Evolutionary conservation across 176 grass and related monocot genomes (phyloP).

Genomic region (Oryza longistaminata): DNA sequence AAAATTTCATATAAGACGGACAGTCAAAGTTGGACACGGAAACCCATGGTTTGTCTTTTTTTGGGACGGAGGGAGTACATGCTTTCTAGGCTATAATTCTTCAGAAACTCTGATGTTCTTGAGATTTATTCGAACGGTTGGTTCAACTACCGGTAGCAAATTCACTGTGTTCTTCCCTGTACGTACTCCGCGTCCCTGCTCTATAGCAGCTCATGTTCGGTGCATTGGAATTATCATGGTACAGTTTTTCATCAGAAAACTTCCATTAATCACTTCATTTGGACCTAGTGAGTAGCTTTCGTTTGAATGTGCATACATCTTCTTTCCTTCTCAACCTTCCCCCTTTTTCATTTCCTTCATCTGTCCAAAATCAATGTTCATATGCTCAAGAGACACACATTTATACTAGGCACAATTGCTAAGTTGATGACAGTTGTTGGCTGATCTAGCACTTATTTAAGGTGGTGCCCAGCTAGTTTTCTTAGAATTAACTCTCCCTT

Average conservation of each 20-base stretch:
- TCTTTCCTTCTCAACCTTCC: background rate
- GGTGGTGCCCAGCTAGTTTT: background rate
- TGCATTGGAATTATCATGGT: too few species aligned
- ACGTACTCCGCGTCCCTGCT: too few species aligned
- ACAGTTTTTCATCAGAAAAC: too few species aligned
- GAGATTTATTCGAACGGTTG: background rate
- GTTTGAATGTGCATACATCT: background rate
- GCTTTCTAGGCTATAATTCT: background rate
- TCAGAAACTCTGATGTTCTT: background rate
- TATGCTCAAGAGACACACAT: background rate
- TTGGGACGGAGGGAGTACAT: too few species aligned
- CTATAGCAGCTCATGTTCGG: background rate
- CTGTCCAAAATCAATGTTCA: background rate
- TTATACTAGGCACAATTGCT: background rate
- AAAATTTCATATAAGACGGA: too few species aligned
- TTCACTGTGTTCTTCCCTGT: background rate
- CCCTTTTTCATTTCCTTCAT: background rate
- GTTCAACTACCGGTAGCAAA: slow-evolving; percentile 5
- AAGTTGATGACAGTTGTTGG: background rate
- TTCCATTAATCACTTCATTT: background rate
- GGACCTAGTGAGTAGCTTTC: background rate
- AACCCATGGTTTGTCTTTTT: too few species aligned
- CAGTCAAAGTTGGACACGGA: too few species aligned
- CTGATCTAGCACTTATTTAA: background rate
- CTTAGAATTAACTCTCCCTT: background rate